phyloP scores from a whole-genome alignment of 306 rosid genomes.

The Purshia tridentata region DNA sequence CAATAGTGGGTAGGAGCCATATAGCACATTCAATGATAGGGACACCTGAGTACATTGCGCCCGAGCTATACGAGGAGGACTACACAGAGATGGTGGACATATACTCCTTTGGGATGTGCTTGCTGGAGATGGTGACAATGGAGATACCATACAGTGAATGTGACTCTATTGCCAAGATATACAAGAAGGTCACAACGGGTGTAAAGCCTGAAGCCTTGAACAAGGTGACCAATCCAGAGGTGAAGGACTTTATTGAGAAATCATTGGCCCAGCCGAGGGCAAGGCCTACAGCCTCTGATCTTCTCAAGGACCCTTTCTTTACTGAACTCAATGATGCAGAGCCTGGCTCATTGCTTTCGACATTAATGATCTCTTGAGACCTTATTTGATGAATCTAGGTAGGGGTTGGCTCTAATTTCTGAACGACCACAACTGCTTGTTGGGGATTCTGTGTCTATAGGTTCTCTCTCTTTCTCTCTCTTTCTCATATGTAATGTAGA shows the following conservation, averaged over 20 bases:
- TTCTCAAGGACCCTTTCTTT: constrained; percentile 82
- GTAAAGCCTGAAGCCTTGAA: constrained; percentile 61
- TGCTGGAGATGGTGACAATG: constrained; percentile 90
- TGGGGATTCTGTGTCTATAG: not conserved
- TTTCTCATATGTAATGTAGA: not conserved
- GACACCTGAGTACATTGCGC: constrained; percentile 96
- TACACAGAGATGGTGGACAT: constrained; percentile 98
- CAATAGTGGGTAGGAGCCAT: constrained; percentile 79
- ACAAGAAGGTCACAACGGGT: constrained; percentile 76
- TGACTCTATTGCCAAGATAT: constrained; percentile 77
- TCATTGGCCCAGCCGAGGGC: constrained; percentile 83
- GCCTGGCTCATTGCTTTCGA: constrained; percentile 26
- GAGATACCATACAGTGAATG: constrained; percentile 96
- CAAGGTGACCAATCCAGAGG: constrained; percentile 62
- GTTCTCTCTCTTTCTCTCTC: not conserved
- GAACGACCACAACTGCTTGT: constrained; percentile 6
- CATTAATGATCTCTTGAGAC: not conserved
- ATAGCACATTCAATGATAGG: constrained; percentile 83
- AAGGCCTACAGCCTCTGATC: constrained; percentile 85
- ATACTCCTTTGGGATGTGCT: constrained; percentile 89
- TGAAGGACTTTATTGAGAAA: constrained; percentile 73
- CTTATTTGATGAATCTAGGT: not conserved
- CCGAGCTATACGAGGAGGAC: constrained; percentile 89
- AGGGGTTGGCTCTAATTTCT: constrained; percentile 11
- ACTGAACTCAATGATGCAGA: constrained; percentile 51